A percentile compares a stretch with the other conserved stretches of the same genome.
Evolutionary conservation across 805 yeast species (phyloP).

Genomic region (Torulaspora gathmanii): DNA sequence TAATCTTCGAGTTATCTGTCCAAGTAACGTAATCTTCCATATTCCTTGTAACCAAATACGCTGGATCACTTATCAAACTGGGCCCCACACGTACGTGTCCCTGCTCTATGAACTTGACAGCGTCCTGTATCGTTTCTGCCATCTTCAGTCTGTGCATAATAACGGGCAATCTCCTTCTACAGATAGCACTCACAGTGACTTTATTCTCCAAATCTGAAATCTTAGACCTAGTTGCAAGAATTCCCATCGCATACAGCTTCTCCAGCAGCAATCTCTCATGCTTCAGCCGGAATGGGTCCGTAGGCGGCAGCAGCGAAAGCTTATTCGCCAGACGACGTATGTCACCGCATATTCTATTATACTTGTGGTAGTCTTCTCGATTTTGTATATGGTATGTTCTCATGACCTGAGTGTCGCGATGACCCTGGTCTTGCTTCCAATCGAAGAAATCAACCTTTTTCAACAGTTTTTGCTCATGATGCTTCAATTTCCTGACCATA

Average conservation of each 20-base stretch:
- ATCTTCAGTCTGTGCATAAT: conserved; percentile 90
- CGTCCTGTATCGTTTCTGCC: conserved; percentile 87
- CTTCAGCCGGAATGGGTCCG: conserved; percentile 79
- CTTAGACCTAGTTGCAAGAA: conserved; percentile 80
- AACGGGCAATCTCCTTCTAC: conserved; percentile 88
- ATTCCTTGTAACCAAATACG: conserved; percentile 84
- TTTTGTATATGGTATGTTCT: conserved; percentile 88
- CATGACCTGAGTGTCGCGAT: conserved; percentile 96
- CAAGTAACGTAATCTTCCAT: conserved; percentile 97
- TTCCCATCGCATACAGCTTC: conserved; percentile 83
- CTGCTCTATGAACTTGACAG: conserved; percentile 87
- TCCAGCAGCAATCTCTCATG: conserved; percentile 87
- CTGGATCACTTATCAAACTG: conserved; percentile 90
- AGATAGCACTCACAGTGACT: conserved; percentile 84
- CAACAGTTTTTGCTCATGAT: conserved; percentile 90
- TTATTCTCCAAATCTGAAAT: conserved; percentile 89
- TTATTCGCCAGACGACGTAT: conserved; percentile 83
- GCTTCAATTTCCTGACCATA: conserved; percentile 85
- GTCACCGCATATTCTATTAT: conserved; percentile 89
- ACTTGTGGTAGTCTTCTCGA: conserved; percentile 92
- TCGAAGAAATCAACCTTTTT: conserved; percentile 95
- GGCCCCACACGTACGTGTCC: conserved; percentile 99
- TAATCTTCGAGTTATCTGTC: conserved; percentile 95
- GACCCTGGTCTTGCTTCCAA: conserved; percentile 96
- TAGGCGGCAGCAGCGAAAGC: conserved; percentile 76